Evolutionary conservation across 495 filamentous ascomycete species (phyloP).

Genomic region (Penicillium coffeae): DNA sequence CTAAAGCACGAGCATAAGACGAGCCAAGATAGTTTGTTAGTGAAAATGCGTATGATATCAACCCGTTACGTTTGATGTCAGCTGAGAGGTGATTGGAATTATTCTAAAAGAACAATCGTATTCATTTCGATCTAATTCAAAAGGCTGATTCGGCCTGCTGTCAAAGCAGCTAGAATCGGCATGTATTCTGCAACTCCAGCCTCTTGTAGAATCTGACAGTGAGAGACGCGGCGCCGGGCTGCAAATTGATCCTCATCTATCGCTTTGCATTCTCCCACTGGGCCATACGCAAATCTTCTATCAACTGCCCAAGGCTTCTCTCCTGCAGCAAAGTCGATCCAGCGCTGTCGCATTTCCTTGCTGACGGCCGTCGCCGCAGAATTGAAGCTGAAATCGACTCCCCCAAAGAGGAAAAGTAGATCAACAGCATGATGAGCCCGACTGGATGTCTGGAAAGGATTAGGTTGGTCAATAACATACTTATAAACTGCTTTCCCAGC

Average conservation of each 20-base stretch:
- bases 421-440: constrained; percentile 45
- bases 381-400: constrained; percentile 30
- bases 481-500: constrained; percentile 31
- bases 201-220: constrained; percentile 25
- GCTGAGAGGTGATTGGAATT: too few relatives aligned
- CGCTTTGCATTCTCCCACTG: constrained; percentile 32
- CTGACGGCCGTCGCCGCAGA: constrained; percentile 28
- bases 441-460: constrained; percentile 42
- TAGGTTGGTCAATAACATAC: constrained; percentile 40
- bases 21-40: too few relatives aligned
- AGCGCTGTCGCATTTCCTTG: constrained; percentile 31
- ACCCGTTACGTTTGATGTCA: too few relatives aligned
- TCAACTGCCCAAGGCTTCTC: constrained; percentile 26
- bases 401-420: constrained; percentile 39
- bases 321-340: constrained; percentile 33
- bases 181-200: constrained; percentile 29
- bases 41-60: too few relatives aligned
- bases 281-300: constrained; percentile 31
- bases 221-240: constrained; percentile 24
- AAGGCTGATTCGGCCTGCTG: constrained; percentile 37
- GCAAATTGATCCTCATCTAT: constrained; percentile 32
- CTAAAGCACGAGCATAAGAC: too few relatives aligned
- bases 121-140: constrained; percentile 24
- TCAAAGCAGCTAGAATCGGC: constrained; percentile 31
- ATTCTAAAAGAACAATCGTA: too few relatives aligned